A percentile compares a stretch with the other conserved stretches of the same genome.
Evolutionary conservation across 2,329 filamentous ascomycete species (phyloP).

Genomic region (Rutstroemia sp.): DNA sequence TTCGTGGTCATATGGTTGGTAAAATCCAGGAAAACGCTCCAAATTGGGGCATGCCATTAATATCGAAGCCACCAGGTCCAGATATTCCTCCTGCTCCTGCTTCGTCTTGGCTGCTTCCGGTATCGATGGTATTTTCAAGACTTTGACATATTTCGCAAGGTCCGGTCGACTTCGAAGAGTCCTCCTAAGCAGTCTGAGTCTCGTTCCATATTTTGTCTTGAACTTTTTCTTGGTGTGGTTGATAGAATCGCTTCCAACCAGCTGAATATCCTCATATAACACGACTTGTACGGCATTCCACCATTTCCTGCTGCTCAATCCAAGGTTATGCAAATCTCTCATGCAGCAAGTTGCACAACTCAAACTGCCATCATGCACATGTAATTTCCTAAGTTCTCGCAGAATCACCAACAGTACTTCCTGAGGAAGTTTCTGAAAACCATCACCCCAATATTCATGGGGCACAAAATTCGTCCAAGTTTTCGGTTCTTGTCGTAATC

Average conservation of each 20-base stretch:
- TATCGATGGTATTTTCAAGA: constrained; percentile 47
- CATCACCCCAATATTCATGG: constrained; percentile 36
- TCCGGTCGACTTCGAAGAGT: constrained; percentile 47
- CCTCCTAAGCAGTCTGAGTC: constrained; percentile 49
- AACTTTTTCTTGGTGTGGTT: constrained; percentile 46
- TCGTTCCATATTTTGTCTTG: constrained; percentile 44
- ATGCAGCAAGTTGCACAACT: constrained; percentile 61
- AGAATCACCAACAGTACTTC: constrained; percentile 53
- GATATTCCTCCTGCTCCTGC: constrained; percentile 41
- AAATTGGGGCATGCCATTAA: constrained; percentile 60
- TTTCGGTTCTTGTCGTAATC: constrained; percentile 11
- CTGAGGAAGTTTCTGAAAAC: constrained; percentile 48
- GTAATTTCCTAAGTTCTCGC: constrained; percentile 43
- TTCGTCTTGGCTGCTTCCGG: constrained; percentile 32
- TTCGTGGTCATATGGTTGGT: constrained; percentile 46
- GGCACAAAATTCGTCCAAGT: constrained; percentile 8
- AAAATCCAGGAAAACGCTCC: constrained; percentile 49
- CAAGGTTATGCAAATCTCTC: constrained; percentile 49
- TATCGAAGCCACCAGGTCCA: constrained; percentile 50
- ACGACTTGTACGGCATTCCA: constrained; percentile 37
- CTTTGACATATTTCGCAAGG: constrained; percentile 48
- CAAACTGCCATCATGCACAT: constrained; percentile 39
- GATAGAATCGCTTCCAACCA: constrained; percentile 48
- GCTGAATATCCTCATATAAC: constrained; percentile 48
- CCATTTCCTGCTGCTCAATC: constrained; percentile 44